Evolutionary conservation across 2,329 filamentous ascomycete species (phyloP), one percentile per base, ranked within the genome.

Genomic region (Fusarium odoratissimum): DNA sequence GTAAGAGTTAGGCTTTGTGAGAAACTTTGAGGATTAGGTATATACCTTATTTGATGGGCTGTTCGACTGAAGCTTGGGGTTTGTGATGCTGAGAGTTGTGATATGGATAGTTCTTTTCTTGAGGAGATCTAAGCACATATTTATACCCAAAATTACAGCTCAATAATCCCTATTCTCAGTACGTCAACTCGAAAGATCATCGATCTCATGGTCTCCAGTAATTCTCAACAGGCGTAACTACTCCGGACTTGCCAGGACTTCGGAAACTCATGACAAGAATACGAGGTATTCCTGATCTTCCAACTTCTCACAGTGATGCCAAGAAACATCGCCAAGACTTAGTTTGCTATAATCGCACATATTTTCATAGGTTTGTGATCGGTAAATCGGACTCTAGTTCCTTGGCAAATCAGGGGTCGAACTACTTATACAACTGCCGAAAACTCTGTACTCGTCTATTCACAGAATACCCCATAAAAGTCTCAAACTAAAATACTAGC

Each of bases 1-100:
- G 28, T 1, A 10, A 3, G 2, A 2, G 11, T 55, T 8, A 31
- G 37, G 0, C 0, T 23, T 12, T 31, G 16, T 6, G 9, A 0
- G 4, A 14, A 2, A 9, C 4, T 31, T 16, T 14, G 3, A 3
- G 12, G 16, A 19, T 2, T n/a, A 5, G 19, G 2, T 5, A 12
- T 16, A 9, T 38, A 52, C 49, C 9, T 52, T 52, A 13, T 1
- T 52, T 16, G 23, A 2, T 2, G 17, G 37, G 1, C 23, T 25
- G 25, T 6, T 5, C 7, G 31, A n/a, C 9, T 23, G 12, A 14
- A 23, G 16, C 12, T 35, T 21, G 5, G 8, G 25, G 17, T n/a
- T 30, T 55, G 21, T 42, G 52, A 42, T 42, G 2, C 6, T 31
- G 11, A 30, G 49, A 30, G 14, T 5, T 9, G 25, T 19, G 25